Percentiles rank a stretch among this genome's conserved stretches.
These are phyloP conservation scores for Metarhizium brunneum DNA, from an alignment of 2,329 filamentous ascomycete species.

Conservation along the genomic window DNA sequence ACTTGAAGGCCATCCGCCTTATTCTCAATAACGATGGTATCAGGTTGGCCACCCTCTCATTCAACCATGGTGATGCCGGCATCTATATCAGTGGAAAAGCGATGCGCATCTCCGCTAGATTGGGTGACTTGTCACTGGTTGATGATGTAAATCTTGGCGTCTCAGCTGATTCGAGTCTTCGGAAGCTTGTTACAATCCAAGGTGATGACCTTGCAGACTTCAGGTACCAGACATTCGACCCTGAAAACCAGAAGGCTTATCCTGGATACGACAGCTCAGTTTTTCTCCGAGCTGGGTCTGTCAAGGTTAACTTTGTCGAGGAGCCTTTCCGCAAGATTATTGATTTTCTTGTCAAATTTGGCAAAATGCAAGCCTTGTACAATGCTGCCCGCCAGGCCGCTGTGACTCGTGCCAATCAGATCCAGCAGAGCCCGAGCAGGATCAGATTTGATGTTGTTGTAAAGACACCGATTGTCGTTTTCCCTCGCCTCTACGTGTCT, in stretches of 20 bases:
- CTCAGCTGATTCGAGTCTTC: constrained; percentile 67
- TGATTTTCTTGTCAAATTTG: constrained; percentile 96
- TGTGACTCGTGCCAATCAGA: constrained; percentile 83
- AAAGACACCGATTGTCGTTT: constrained; percentile 92
- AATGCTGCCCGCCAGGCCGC: constrained; percentile 94
- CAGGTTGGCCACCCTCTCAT: constrained; percentile 79
- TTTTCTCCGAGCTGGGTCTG: constrained; percentile 81
- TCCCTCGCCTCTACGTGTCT: constrained; percentile 68
- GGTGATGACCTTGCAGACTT: constrained; percentile 95
- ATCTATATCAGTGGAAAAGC: constrained; percentile 79
- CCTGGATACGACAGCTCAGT: constrained; percentile 93
- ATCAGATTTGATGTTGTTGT: constrained; percentile 92
- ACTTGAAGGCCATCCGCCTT: constrained; percentile 85
- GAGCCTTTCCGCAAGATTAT: constrained; percentile 98
- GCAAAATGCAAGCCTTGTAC: constrained; percentile 98
- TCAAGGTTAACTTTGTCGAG: constrained; percentile 94
- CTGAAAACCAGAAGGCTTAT: constrained; percentile 59
- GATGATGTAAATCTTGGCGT: constrained; percentile 94
- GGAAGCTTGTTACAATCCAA: constrained; percentile 87
- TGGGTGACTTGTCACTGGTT: constrained; percentile 80
- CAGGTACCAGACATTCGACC: constrained; percentile 91
- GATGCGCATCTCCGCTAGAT: constrained; percentile 77
- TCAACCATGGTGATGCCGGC: constrained; percentile 86
- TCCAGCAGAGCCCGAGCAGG: constrained; percentile 81
- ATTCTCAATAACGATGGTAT: constrained; percentile 98